Evolutionary conservation across 805 yeast species (phyloP), one percentile per base, ranked within the genome.

Genomic region (Candida ulmi): DNA sequence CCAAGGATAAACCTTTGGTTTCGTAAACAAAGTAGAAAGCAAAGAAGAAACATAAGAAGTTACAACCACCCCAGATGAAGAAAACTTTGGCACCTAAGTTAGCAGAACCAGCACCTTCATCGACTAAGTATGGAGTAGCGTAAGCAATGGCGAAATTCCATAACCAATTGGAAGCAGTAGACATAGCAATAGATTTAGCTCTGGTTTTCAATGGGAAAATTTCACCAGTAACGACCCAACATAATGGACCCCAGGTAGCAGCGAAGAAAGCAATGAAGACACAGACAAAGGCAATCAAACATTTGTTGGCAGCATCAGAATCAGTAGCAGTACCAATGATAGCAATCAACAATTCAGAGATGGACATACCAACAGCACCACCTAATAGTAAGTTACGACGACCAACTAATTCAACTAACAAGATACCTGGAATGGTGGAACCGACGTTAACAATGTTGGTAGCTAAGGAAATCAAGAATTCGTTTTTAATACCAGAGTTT

Each of bases 161-260:
- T 30, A 81, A 58, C 93, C 93, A 84, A 65, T 85, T 84, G 35
- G 88, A 76, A 26, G 90, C 84, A 16, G 84, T 80, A 12, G 84
- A 73, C 38, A 83, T 59, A 23, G 85, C 77, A 41, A 82, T 76
- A 42, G 85, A 85, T 58, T 79, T 80, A 40, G 85, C 84, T 58
- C 95, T 76, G 45, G 80, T 76, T 58, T 82, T 76, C 39, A 84
- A 74, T 46, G 90, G 86, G 71, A 74, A 84, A 35, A 74, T 63
- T 52, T 76, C 83, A 51, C 79, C 78, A 51, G 66, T 61, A 40
- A 75, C 60, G 35, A 76, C 85, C 90, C 91, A 85, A 30, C 76
- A 78, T 44, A 75, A 77, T 30, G 93, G 88, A 58, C 91, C 91
- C 91, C 93, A 86, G 18, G 91, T 75, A 4, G 86, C 71, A 8